Evolutionary conservation across 2,329 filamentous ascomycete genomes (phyloP).

Genomic region (Fusarium zealandicum): DNA sequence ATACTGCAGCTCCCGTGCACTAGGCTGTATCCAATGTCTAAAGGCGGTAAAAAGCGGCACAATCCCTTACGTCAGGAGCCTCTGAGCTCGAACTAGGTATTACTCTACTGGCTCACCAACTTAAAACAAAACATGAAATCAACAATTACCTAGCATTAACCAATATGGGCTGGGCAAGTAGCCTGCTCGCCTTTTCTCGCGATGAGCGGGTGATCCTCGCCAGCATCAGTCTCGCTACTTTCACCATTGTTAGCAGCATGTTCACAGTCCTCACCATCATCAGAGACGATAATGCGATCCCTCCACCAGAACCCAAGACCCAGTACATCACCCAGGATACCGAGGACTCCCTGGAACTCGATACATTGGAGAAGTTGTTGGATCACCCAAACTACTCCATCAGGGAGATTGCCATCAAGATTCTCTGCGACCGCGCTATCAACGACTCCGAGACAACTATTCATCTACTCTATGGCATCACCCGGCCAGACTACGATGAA

Average conservation of each 20-base stretch:
- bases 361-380: constrained; percentile 72
- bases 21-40: not conserved
- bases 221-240: constrained; percentile 64
- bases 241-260: constrained; percentile 65
- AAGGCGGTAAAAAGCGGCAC: constrained; percentile 25
- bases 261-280: constrained; percentile 65
- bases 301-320: constrained; percentile 68
- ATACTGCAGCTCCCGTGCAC: not conserved
- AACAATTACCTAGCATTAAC: constrained; percentile 14
- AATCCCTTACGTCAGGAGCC: constrained; percentile 30
- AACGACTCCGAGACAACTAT: constrained; percentile 63
- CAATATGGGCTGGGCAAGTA: constrained; percentile 51
- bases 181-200: constrained; percentile 46
- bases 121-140: constrained; percentile 20
- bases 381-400: constrained; percentile 77
- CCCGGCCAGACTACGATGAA: constrained; percentile 64
- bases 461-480: constrained; percentile 64
- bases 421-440: constrained; percentile 63
- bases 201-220: constrained; percentile 63
- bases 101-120: constrained; percentile 2
- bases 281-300: constrained; percentile 71
- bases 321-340: constrained; percentile 79
- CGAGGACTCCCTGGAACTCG: constrained; percentile 72
- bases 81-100: not conserved
- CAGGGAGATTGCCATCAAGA: constrained; percentile 70